These are phyloP conservation scores for Zoysia matrella DNA, from an alignment of 202 grass and related monocot genomes.

Conservation along the genomic window DNA sequence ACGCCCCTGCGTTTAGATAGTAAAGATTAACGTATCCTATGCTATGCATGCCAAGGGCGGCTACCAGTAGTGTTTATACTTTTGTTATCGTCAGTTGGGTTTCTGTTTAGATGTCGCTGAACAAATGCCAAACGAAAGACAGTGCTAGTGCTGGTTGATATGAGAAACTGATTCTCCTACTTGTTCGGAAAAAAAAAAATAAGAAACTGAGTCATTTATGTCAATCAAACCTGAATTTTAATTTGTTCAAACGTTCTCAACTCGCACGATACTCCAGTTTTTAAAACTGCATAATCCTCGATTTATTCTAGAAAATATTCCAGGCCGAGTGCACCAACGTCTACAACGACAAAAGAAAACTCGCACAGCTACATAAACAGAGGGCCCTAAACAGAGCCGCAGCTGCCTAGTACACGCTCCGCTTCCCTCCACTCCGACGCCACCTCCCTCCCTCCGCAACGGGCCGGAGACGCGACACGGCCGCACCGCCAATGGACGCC, in stretches of 20 bases:
- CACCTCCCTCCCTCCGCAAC: too few species aligned
- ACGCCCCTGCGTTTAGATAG: too few species aligned
- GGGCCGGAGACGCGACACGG: too few species aligned
- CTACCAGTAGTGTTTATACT: neutral
- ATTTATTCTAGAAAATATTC: too few species aligned
- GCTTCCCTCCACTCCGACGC: neutral
- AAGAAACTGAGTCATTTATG: too few species aligned
- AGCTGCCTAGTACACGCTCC: constrained; percentile 31
- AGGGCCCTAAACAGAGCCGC: neutral
- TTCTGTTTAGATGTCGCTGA: constrained; percentile 21
- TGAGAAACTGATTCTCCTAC: neutral
- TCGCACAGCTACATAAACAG: constrained; percentile 39
- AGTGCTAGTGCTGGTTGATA: too few species aligned
- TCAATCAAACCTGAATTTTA: too few species aligned
- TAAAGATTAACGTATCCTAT: neutral
- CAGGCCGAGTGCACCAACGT: constrained; percentile 43
- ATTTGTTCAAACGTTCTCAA: too few species aligned
- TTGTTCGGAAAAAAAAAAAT: too few species aligned
- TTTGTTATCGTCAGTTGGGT: neutral
- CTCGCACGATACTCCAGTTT: too few species aligned
- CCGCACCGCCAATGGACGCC: too few species aligned
- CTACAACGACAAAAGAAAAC: constrained; percentile 1
- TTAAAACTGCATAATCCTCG: too few species aligned
- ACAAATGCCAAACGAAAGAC: neutral
- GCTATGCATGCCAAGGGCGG: neutral